Evolutionary conservation across 768 basidiomycete species (phyloP).

Genomic region (Lepiota brunneoincarnata): DNA sequence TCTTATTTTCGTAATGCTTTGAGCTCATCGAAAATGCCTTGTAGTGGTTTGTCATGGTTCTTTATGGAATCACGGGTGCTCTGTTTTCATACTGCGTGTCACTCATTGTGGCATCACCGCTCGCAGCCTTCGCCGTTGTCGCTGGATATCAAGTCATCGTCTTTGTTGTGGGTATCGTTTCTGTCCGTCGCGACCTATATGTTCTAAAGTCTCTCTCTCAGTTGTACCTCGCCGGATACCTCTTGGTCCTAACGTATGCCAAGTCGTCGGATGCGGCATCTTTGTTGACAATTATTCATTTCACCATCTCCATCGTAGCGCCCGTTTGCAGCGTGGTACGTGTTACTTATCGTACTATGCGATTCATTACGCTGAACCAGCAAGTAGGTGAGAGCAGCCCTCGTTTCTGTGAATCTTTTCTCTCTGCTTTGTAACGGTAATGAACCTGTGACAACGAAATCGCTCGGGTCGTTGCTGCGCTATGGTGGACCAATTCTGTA

Average conservation of each 20-base stretch:
- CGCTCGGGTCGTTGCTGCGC: slow-evolving; percentile 51
- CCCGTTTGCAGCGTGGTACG: slow-evolving; percentile 70
- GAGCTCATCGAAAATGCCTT: not conserved
- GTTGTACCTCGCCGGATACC: slow-evolving; percentile 66
- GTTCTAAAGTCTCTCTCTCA: slow-evolving; percentile 20
- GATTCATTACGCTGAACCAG: not conserved
- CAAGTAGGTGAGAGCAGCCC: slow-evolving; percentile 57
- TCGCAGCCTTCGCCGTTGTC: slow-evolving; percentile 70
- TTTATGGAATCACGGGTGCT: slow-evolving; percentile 68
- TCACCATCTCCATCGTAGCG: slow-evolving; percentile 61
- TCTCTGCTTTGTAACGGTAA: slow-evolving; percentile 65
- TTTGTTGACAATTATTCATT: slow-evolving; percentile 67
- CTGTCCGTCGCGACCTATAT: not conserved
- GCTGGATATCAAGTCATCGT: slow-evolving; percentile 75
- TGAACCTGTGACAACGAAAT: slow-evolving; percentile 39
- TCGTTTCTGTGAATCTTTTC: slow-evolving; percentile 80
- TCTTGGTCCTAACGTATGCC: slow-evolving; percentile 73
- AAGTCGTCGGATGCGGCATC: slow-evolving; percentile 49
- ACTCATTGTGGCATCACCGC: slow-evolving; percentile 56
- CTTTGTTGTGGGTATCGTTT: slow-evolving; percentile 52
- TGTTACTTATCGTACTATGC: slow-evolving; percentile 14
- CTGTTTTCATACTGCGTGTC: slow-evolving; percentile 70
- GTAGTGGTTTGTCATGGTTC: slow-evolving; percentile 69
- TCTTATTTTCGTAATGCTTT: not conserved
- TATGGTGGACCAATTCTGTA: slow-evolving; percentile 79